A percentile compares a stretch with the other conserved stretches of the same genome.
phyloP scores from a whole-genome alignment of 2,329 filamentous ascomycete species.

The Fusarium drepaniforme region DNA sequence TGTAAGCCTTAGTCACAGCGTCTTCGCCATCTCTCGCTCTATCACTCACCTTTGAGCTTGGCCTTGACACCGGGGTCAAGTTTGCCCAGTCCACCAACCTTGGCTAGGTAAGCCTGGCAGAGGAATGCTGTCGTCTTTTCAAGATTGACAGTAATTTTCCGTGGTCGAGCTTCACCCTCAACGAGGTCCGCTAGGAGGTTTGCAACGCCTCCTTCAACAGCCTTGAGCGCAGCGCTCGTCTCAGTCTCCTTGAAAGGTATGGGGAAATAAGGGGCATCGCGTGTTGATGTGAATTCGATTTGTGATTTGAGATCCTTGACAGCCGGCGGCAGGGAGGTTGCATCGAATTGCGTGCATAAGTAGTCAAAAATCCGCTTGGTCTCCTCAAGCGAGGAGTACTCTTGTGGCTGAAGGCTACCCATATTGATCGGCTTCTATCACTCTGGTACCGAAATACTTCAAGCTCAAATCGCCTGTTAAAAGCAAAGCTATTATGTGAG shows the following conservation, averaged over 20 bases:
- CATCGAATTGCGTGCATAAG: constrained; percentile 42
- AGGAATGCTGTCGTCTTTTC: constrained; percentile 59
- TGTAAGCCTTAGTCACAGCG: background rate
- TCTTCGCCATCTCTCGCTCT: background rate
- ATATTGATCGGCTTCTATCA: constrained; percentile 5
- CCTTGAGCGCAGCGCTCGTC: constrained; percentile 57
- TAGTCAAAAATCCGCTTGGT: constrained; percentile 36
- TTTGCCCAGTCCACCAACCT: constrained; percentile 53
- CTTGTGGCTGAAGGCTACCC: constrained; percentile 24
- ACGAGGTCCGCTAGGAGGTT: constrained; percentile 47
- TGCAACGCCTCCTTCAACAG: constrained; percentile 54
- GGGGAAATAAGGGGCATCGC: constrained; percentile 57
- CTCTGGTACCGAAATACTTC: background rate
- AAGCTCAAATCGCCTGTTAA: background rate
- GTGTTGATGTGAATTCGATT: constrained; percentile 50
- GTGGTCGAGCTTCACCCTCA: constrained; percentile 16
- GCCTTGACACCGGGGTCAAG: constrained; percentile 50
- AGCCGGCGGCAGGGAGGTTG: constrained; percentile 45
- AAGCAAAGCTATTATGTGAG: constrained; percentile 10
- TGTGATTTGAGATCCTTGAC: constrained; percentile 39
- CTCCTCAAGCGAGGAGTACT: constrained; percentile 39
- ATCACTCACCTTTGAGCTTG: constrained; percentile 45
- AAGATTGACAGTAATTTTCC: constrained; percentile 47
- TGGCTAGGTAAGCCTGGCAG: constrained; percentile 52
- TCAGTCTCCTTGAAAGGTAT: constrained; percentile 63